Evolutionary conservation across 176 grass and related monocot species (phyloP).

Genomic region (Musa troglodytarum): DNA sequence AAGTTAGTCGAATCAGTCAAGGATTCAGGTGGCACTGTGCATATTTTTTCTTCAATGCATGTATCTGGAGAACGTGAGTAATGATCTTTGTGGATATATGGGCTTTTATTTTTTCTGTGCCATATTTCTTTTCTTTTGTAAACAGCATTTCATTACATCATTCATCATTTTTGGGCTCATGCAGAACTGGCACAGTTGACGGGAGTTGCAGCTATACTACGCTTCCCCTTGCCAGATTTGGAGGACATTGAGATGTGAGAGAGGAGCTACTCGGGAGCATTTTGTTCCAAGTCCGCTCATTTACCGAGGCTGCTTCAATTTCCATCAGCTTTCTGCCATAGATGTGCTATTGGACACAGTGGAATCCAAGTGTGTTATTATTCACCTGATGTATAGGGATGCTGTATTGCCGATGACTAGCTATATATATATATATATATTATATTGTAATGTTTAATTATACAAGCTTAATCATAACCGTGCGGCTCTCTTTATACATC

Average conservation of each 20-base stretch:
- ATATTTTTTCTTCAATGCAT: slow-evolving; percentile 95
- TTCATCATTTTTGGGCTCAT: slow-evolving; percentile 18
- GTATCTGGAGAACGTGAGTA: slow-evolving; percentile 87
- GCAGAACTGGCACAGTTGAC: slow-evolving; percentile 77
- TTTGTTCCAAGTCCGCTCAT: no score
- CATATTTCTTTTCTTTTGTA: background rate
- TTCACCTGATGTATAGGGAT: no score
- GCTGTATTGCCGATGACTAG: no score
- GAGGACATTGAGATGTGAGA: slow-evolving; percentile 90
- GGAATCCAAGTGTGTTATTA: no score
- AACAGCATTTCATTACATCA: background rate
- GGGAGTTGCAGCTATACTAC: slow-evolving; percentile 84
- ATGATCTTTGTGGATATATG: background rate
- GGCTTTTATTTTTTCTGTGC: background rate
- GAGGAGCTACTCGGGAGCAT: no score
- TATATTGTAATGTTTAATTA: no score
- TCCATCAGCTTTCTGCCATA: no score
- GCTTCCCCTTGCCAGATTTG: slow-evolving; percentile 71
- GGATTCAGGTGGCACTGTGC: slow-evolving; percentile 55
- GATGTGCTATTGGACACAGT: no score
- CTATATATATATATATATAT: no score
- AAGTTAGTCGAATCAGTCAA: slow-evolving; percentile 68
- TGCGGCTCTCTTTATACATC: no score
- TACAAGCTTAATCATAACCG: no score
- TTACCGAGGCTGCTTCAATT: no score